Evolutionary conservation across 2,329 filamentous ascomycete species (phyloP).

Genomic region (Diaporthe vexans): DNA sequence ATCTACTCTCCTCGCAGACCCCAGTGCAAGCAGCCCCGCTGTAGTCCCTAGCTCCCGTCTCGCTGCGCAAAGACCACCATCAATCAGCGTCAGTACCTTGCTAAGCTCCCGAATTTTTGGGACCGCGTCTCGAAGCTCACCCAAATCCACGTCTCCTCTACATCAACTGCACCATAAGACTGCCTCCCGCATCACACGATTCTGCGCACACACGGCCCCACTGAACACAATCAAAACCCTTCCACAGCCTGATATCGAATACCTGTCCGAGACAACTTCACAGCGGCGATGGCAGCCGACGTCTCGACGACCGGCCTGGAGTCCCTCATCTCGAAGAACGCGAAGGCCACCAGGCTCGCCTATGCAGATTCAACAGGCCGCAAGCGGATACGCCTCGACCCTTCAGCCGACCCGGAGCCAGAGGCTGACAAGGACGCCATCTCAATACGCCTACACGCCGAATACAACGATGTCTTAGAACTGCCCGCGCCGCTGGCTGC

Average conservation of each 20-base stretch:
- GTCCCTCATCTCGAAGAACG: slow-evolving; percentile 57
- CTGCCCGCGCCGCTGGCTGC: slow-evolving; percentile 84
- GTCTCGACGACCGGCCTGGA: slow-evolving; percentile 52
- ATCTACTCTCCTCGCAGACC: neutral
- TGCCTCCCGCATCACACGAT: neutral
- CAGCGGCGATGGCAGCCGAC: slow-evolving; percentile 48
- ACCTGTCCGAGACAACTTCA: slow-evolving; percentile 28
- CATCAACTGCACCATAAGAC: neutral
- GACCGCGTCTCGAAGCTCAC: slow-evolving; percentile 7
- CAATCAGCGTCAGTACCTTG: neutral
- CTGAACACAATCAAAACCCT: neutral
- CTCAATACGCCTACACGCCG: slow-evolving; percentile 72
- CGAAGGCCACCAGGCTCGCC: slow-evolving; percentile 56
- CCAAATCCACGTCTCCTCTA: neutral
- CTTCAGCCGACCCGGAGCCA: slow-evolving; percentile 56
- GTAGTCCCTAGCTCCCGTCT: neutral
- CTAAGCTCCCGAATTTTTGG: slow-evolving; percentile 23
- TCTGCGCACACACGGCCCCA: neutral
- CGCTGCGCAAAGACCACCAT: slow-evolving; percentile 19
- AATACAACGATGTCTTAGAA: slow-evolving; percentile 84
- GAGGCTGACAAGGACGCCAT: slow-evolving; percentile 59
- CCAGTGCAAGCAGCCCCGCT: neutral
- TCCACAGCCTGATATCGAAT: neutral
- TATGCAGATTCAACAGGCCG: slow-evolving; percentile 51
- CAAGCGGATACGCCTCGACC: slow-evolving; percentile 54